Conservation (phyloP, 768 basidiomycete genomes). For the Auricularia auricula-judae region DNA sequence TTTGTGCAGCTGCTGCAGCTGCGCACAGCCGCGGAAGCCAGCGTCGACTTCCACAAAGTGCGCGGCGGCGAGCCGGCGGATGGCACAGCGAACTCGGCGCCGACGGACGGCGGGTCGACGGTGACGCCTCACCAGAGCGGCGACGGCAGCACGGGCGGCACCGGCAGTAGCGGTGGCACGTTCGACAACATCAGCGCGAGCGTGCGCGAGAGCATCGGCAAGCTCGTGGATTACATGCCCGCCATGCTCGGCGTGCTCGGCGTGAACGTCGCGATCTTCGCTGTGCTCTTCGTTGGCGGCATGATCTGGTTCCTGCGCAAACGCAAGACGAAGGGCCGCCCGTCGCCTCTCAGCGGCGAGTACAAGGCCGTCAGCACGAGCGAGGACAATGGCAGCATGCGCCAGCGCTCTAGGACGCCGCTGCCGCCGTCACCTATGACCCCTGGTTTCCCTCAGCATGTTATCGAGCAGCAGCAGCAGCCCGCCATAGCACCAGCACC, state of each 20-base stretch:
- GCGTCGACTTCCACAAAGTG: slow-evolving; percentile 51
- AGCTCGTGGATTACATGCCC: slow-evolving; percentile 55
- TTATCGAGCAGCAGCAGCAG: neutral
- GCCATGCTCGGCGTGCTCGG: slow-evolving; percentile 67
- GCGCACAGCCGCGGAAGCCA: slow-evolving; percentile 50
- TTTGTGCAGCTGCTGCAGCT: slow-evolving; percentile 67
- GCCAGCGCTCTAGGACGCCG: neutral
- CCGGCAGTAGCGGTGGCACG: slow-evolving; percentile 24
- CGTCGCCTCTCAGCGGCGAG: neutral
- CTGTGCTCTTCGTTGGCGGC: slow-evolving; percentile 45
- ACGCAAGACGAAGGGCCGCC: neutral
- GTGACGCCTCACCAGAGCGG: slow-evolving; percentile 3
- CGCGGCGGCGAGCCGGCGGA: slow-evolving; percentile 60
- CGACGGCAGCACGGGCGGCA: slow-evolving; percentile 20
- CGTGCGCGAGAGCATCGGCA: slow-evolving; percentile 46
- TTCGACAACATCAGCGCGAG: slow-evolving; percentile 43
- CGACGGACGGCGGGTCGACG: neutral
- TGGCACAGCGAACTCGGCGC: slow-evolving; percentile 25
- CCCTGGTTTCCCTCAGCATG: neutral
- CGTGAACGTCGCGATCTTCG: slow-evolving; percentile 61
- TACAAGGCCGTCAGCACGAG: neutral
- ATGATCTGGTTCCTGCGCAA: slow-evolving; percentile 20
- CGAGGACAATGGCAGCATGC: neutral
- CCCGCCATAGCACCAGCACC: neutral
- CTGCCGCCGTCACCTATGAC: neutral